A percentile compares a stretch with the other conserved stretches of the same genome.
These are phyloP conservation scores for Lasiodiplodia sp. DNA, from an alignment of 2,329 filamentous ascomycete species.

Conservation along the genomic window DNA sequence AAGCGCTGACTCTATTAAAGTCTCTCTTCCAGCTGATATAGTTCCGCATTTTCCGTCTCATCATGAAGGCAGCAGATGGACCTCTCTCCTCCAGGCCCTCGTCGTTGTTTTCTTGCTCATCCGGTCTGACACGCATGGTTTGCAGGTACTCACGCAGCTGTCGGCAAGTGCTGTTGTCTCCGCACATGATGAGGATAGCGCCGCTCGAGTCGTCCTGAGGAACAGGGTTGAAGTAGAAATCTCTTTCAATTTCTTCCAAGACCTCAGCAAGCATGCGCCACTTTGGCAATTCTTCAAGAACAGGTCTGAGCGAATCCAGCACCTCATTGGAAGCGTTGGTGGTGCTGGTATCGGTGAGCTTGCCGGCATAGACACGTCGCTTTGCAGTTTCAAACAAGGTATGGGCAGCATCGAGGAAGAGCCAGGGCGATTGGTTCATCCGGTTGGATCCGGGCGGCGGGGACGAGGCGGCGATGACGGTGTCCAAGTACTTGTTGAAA, in stretches of 20 bases:
- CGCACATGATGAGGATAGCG: constrained; percentile 96
- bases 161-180: constrained; percentile 82
- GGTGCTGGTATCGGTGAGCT: constrained; percentile 64
- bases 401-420: constrained; percentile 94
- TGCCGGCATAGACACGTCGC: constrained; percentile 82
- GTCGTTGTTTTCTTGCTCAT: constrained; percentile 50
- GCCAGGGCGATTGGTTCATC: constrained; percentile 92
- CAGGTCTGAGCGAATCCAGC: constrained; percentile 73
- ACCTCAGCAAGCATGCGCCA: constrained; percentile 91
- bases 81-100: constrained; percentile 59
- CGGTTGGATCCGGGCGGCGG: constrained; percentile 86
- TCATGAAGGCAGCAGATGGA: constrained; percentile 83
- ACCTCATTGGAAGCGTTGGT: constrained; percentile 51
- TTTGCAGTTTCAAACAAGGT: constrained; percentile 93
- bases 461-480: constrained; percentile 87
- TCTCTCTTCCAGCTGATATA: constrained; percentile 92
- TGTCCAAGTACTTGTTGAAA: constrained; percentile 92
- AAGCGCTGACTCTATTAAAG: constrained; percentile 83
- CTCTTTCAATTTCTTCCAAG: constrained; percentile 89
- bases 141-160: constrained; percentile 92
- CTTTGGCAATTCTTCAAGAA: constrained; percentile 94
- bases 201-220: constrained; percentile 84
- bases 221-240: constrained; percentile 82
- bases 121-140: constrained; percentile 79
- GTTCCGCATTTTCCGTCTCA: constrained; percentile 83